These are phyloP conservation scores for Yarrowia sp. DNA, from an alignment of 805 yeast genomes.

Conservation along the genomic window DNA sequence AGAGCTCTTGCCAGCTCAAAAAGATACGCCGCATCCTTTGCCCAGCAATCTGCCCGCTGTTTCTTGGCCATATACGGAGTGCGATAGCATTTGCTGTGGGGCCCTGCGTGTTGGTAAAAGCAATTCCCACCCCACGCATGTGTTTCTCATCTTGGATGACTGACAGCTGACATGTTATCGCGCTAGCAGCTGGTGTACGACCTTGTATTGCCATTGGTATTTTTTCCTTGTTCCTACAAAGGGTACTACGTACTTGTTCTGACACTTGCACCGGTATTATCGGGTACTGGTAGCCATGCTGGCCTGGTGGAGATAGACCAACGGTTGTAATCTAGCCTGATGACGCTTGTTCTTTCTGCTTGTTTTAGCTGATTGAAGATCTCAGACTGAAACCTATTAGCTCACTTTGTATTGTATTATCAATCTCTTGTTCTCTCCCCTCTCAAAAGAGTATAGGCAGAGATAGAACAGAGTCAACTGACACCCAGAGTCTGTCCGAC, in stretches of 20 bases:
- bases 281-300: too few species aligned
- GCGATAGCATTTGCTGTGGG: not conserved
- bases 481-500: too few species aligned
- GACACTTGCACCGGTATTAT: too few species aligned
- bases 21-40: not conserved
- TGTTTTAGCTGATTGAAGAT: too few species aligned
- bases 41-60: not conserved
- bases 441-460: too few species aligned
- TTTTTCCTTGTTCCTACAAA: not conserved
- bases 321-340: too few species aligned
- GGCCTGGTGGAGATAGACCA: too few species aligned
- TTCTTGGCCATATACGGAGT: not conserved
- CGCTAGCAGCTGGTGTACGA: not conserved
- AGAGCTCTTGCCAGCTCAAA: not conserved
- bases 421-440: too few species aligned
- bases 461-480: too few species aligned
- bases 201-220: not conserved
- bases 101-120: conserved; percentile 17
- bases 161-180: not conserved
- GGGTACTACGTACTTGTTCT: not conserved
- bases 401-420: too few species aligned
- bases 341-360: too few species aligned
- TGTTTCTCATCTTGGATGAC: not conserved
- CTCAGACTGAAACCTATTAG: too few species aligned
- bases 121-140: conserved; percentile 9